Evolutionary conservation across 208 protist species (phyloP).

Genomic region (Acanthamoeba castellanii): DNA sequence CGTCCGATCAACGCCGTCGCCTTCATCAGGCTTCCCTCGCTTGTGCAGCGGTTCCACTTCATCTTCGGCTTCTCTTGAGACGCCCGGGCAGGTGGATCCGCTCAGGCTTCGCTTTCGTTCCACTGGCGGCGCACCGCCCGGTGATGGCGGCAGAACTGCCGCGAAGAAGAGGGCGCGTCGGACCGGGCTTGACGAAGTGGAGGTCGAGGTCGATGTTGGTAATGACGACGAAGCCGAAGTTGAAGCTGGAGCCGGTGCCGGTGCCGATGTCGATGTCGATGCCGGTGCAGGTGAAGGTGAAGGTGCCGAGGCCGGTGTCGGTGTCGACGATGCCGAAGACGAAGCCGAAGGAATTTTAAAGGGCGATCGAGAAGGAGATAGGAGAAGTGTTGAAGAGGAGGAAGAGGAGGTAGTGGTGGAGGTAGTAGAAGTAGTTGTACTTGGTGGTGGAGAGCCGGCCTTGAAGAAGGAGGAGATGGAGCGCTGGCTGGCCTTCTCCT

Average conservation of each 20-base stretch:
- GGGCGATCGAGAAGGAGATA: background rate
- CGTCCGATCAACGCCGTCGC: no score
- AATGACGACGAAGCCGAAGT: background rate
- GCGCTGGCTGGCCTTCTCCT: conserved; percentile 12
- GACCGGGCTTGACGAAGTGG: background rate
- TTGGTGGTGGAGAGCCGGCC: background rate
- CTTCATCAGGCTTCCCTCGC: no score
- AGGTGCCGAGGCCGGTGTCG: background rate
- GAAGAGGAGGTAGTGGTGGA: background rate
- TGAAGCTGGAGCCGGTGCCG: background rate
- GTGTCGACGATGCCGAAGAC: no score
- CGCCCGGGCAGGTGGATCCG: no score
- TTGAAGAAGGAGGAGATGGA: conserved; percentile 50
- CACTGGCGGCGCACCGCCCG: no score
- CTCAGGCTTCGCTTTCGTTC: no score
- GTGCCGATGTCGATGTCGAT: background rate
- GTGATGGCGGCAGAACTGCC: no score
- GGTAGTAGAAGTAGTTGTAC: background rate
- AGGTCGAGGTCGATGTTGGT: background rate
- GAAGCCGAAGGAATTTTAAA: background rate
- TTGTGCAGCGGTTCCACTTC: no score
- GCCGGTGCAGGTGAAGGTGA: no score
- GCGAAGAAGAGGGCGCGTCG: background rate
- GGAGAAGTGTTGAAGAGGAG: background rate
- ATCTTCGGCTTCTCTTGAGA: no score